Base-by-base conservation (phyloP, 1,284 basidiomycete genomes). In the Cryptococcus neoformans region DNA sequence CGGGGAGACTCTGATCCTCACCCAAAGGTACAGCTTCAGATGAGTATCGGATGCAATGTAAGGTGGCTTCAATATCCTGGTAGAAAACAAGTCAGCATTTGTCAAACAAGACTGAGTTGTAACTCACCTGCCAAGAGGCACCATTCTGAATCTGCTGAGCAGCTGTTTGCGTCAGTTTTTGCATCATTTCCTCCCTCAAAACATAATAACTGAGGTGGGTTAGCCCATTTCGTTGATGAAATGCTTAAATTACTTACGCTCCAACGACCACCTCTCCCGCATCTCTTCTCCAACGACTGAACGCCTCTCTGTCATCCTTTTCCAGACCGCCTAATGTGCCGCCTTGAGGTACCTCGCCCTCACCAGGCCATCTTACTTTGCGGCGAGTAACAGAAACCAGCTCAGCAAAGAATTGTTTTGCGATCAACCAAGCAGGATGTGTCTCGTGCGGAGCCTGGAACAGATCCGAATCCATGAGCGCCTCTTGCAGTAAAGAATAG, bases 181-280 rank as follows among this genome's bases (percentile, higher is more conserved):
- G 81, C 21, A 93, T 80, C 85, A 93, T 88, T 55, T 90, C 86
- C 51, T 88, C 84, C 28, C 90, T 84, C 3, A 94, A 81, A 34
- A 94, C 83, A 69, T 94, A 94, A 69, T 89, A 93, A n/a, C 90
- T 92, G 11, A 48, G 16, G 6, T 10, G 5, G 10, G n/a, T 51
- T 49, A 56, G 35, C 28, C 14, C 44, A 36, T 6, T 21, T 9
- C 28, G 17, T n/a, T 46, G 4, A 6, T 17, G 11, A 37, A 12
- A 12, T 44, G 14, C 4, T 12, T 16, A 3, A 21, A 45, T 14
- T 21, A 80, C 88, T 63, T 73, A 92, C 86, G 90, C 90, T 67
- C 92, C 91, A 58, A 94, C 88, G 35, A 95, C 82, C 1, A 90
- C 90, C 75, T 95, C 92, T 0, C 91, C 92, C 7, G 92, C 87